Evolutionary conservation across 202 grass and related monocot genomes (phyloP), one percentile per base, ranked within the genome.

Genomic region (Digitaria exilis): DNA sequence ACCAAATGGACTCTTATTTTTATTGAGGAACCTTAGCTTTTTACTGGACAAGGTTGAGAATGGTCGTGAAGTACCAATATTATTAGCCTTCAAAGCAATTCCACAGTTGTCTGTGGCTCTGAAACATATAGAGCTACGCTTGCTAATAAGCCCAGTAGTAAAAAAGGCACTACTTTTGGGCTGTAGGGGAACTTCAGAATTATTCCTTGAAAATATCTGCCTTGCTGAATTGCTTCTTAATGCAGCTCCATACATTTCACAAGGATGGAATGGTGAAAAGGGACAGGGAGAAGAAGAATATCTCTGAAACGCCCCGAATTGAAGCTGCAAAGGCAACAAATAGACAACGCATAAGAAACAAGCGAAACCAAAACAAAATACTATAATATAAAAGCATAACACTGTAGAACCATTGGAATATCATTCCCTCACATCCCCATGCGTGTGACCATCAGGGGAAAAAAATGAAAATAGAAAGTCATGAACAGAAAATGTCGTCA

Each of bases 261-360:
- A 65, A 26, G 41, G 64, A 65, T 18, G 49, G 42, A 90, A 73
- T 50, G 83, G 66, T 31, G 58, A 86, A 64, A 87, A 83, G 2
- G 78, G 74, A 50, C 82, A 58, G 54, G 74, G 81, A 50, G 43
- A 29, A n/a, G 72, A 87, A 62, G 77, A 81, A 89, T 81, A 92
- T 72, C 75, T 85, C 77, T 85, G 87, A 57, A 86, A 81, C 58
- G 29, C 18, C 65, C 69, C 67, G n/a, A 89, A 89, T n/a, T 89
- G 91, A 81, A 98, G 75, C 96, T 98, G 90, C 59, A 88, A 76
- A 81, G 39, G 31, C 21, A 79, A 72, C 44, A 65, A 11, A 35
- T 17, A 68, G 19, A 31, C 17, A 82, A 75, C 24, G 60, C 17
- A 79, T 77, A 77, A 50, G 51, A 1, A 62, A 30, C 18, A 81